Evolutionary conservation across 768 basidiomycete genomes (phyloP).

Genomic region (Porpolomopsis calyptriformis): DNA sequence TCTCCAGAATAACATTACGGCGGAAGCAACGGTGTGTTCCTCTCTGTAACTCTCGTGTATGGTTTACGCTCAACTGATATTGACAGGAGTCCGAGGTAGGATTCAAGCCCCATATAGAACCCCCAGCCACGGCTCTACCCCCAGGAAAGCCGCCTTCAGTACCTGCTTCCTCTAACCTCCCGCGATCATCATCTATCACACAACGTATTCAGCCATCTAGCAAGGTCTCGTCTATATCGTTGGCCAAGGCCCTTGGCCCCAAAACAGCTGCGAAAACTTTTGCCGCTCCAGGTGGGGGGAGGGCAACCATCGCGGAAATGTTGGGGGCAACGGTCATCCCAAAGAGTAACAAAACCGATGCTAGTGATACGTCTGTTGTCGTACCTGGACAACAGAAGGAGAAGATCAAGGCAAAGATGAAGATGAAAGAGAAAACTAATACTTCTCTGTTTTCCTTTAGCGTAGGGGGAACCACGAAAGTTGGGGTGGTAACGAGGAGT

Average conservation of each 20-base stretch:
- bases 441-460: constrained; percentile 20
- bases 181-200: background rate
- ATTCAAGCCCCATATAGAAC: too few species aligned
- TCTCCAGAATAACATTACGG: background rate
- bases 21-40: background rate
- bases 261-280: background rate
- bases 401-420: constrained; percentile 28
- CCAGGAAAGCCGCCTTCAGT: background rate
- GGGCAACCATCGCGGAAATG: background rate
- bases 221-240: background rate
- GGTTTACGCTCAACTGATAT: too few species aligned
- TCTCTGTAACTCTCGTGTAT: too few species aligned
- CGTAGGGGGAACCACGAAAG: constrained; percentile 15
- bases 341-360: background rate
- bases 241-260: background rate
- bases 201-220: background rate
- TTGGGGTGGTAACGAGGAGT: constrained; percentile 27
- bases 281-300: background rate
- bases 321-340: background rate
- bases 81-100: too few species aligned
- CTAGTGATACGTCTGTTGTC: constrained; percentile 16
- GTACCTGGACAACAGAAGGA: constrained; percentile 11
- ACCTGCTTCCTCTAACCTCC: background rate
- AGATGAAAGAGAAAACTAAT: constrained; percentile 23
- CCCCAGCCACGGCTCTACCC: too few species aligned